Conservation (phyloP, 805 yeast species). For the Torulaspora maleeae region DNA sequence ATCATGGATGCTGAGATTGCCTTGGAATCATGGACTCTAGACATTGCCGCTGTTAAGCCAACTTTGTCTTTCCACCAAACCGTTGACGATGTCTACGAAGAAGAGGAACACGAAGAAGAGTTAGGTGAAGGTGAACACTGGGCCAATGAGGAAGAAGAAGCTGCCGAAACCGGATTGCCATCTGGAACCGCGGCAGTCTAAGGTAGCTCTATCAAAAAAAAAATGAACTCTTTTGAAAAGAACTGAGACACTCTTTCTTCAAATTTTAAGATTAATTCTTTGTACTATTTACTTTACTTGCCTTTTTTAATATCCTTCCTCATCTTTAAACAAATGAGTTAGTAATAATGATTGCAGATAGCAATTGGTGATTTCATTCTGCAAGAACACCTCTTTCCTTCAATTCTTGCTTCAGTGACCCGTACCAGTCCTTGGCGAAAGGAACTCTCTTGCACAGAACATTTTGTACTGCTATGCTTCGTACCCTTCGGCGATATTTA, state of each 20-base stretch:
- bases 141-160: conserved; percentile 34
- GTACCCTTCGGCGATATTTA: conserved; percentile 19
- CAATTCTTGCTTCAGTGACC: conserved; percentile 33
- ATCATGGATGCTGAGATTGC: conserved; percentile 96
- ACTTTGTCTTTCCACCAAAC: conserved; percentile 79
- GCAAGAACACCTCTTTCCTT: conserved; percentile 19
- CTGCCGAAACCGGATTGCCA: conserved; percentile 10
- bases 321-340: too few relatives aligned
- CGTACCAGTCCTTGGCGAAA: conserved; percentile 33
- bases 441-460: conserved; percentile 32
- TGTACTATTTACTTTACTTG: conserved; percentile 8
- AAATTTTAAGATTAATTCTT: conserved; percentile 3
- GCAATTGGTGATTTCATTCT: not conserved
- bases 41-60: conserved; percentile 91
- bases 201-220: not conserved
- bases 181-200: not conserved
- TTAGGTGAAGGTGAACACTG: conserved; percentile 8
- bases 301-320: conserved; percentile 6
- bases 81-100: conserved; percentile 56
- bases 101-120: conserved; percentile 42
- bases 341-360: not conserved
- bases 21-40: conserved; percentile 93
- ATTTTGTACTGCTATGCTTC: conserved; percentile 23
- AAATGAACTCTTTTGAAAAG: not conserved
- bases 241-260: not conserved